Percentiles rank a stretch among this genome's conserved stretches.
Conservation (phyloP, 768 basidiomycete species). For the Daedaleopsis nitida region DNA sequence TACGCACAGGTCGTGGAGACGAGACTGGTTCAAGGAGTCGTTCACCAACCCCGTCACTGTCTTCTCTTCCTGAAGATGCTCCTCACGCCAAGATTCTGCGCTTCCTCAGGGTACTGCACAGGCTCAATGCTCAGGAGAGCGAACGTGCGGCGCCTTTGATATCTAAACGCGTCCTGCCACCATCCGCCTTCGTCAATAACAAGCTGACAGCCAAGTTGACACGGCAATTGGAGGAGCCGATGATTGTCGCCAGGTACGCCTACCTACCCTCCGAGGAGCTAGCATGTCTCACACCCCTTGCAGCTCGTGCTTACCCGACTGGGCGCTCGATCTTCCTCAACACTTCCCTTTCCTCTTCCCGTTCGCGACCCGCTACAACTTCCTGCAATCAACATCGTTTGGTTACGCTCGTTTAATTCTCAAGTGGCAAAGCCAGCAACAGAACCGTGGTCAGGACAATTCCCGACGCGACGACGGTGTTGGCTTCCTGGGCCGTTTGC, state of each 20-base stretch:
- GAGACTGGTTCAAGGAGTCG: constrained; percentile 52
- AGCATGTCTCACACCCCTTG: constrained; percentile 6
- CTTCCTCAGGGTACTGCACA: constrained; percentile 84
- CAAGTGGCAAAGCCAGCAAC: constrained; percentile 88
- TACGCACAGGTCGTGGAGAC: constrained; percentile 37
- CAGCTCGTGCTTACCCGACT: constrained; percentile 95
- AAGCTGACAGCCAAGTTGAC: constrained; percentile 98
- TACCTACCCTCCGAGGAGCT: background rate
- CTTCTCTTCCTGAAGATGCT: constrained; percentile 82
- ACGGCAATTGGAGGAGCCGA: constrained; percentile 94
- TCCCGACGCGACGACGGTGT: constrained; percentile 88
- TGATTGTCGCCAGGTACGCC: constrained; percentile 94
- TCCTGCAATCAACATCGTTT: constrained; percentile 96
- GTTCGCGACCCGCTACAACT: constrained; percentile 95
- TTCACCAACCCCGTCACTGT: constrained; percentile 66
- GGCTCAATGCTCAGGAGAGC: constrained; percentile 72
- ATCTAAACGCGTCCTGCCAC: constrained; percentile 63
- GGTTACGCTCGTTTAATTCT: constrained; percentile 95
- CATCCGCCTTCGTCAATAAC: constrained; percentile 93
- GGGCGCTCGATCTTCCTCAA: constrained; percentile 94
- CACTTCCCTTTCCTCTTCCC: constrained; percentile 99
- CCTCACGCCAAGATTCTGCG: constrained; percentile 90
- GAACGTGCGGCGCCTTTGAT: constrained; percentile 56
- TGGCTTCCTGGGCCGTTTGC: constrained; percentile 88
- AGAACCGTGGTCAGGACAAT: constrained; percentile 74